Base-by-base conservation (phyloP, 345 rosid genomes). In the Eutrema japonicum region DNA sequence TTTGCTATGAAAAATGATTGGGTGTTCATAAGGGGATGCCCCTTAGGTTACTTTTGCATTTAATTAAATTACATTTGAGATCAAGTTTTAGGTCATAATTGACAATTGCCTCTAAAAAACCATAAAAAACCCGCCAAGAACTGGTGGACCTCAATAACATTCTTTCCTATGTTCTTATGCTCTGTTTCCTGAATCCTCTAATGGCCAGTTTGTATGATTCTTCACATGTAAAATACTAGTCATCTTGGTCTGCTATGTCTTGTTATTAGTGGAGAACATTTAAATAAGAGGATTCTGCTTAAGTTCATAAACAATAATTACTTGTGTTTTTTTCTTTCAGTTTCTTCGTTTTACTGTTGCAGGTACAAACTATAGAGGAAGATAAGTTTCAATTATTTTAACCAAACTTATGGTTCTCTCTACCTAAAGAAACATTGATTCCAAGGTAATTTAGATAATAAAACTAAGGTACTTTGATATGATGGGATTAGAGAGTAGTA, bases 321-420 rank as follows among this genome's bases (percentile, higher is more conserved):
- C 64, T 64, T 64, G 2, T 53, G 26, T 12, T 22, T 56, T 55
- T 42, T 22, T 14, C 9, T 26, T 10, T 52, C 22, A 52, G 61
- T 64, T 54, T 52, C 8, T 16, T 70, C 18, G 37, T 77, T 70
- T 71, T 10, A 37, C 40, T 71, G 45, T 65, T 47, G 48, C 75
- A 55, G 77, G 66, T 77, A 64, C 72, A 64, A 50, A 70, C 38
- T 52, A 75, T 43, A 75, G 64, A 74, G 64, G 69, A 51, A 75
- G 63, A 60, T 60, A 26, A 58, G 47, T 10, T 48, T 37, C 66
- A 46, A 55, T 33, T 33, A 10, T 55, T 46, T 72, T 43, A 62
- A 50, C 60, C 60, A 66, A 51, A 41, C 73, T 66, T 22, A 50
- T 51, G 62, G 55, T 67, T 56, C 60, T 56, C 45, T 41, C 73